Percentiles rank a stretch among this genome's conserved stretches.
phyloP scores from a whole-genome alignment of 2,329 filamentous ascomycete genomes.

The Colletotrichum caudatum region DNA sequence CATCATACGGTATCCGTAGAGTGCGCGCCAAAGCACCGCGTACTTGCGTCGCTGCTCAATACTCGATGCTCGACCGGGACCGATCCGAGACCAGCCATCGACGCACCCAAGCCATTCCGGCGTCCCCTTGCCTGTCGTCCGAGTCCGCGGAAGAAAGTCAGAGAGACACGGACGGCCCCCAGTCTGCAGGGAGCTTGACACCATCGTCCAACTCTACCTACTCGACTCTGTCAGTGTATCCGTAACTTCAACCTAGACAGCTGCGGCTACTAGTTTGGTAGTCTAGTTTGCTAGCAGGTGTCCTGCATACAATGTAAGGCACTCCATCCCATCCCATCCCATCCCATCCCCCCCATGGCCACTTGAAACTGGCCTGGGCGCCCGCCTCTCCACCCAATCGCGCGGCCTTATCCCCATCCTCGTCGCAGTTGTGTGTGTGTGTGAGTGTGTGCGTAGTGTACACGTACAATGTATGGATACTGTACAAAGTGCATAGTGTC shows the following conservation, averaged over 20 bases:
- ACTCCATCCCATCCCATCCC: neutral
- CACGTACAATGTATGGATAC: no score
- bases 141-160: neutral
- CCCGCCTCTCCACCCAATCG: neutral
- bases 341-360: slow-evolving; percentile 3
- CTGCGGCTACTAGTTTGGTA: no score
- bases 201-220: neutral
- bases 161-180: slow-evolving; percentile 4
- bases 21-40: no score
- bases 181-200: neutral
- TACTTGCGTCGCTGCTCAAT: neutral
- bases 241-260: neutral
- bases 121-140: neutral
- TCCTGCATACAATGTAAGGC: neutral
- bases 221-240: no score
- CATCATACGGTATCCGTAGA: no score
- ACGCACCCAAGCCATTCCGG: slow-evolving; percentile 1
- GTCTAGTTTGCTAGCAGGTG: no score
- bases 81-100: neutral
- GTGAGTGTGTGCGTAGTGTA: no score
- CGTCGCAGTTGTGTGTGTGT: neutral
- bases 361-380: slow-evolving; percentile 33
- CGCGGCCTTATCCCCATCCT: neutral
- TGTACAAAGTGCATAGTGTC: no score
- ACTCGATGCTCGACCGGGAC: neutral